phyloP scores from a whole-genome alignment of 306 rosid genomes.

The Canavalia ensiformis region DNA sequence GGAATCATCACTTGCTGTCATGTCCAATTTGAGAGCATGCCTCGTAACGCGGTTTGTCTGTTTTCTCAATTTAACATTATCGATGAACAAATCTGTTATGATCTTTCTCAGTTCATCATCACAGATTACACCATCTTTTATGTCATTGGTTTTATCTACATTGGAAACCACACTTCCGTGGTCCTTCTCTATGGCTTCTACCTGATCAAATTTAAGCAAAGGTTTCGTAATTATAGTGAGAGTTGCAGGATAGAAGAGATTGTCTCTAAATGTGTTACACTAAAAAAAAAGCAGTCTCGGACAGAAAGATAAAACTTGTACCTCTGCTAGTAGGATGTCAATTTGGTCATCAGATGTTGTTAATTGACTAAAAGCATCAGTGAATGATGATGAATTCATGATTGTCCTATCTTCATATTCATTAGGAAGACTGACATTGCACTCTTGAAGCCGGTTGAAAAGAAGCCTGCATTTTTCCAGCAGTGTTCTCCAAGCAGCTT shows the following conservation, averaged over 20 bases:
- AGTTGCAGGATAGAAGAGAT: constrained; percentile 19
- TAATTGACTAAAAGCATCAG: constrained; percentile 66
- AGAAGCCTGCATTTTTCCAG: constrained; percentile 72
- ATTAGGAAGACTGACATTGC: constrained; percentile 60
- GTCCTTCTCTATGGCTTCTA: constrained; percentile 63
- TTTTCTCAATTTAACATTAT: constrained; percentile 85
- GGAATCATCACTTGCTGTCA: constrained; percentile 56
- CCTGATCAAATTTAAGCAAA: constrained; percentile 63
- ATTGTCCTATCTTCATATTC: constrained; percentile 49
- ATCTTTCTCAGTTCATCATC: constrained; percentile 76
- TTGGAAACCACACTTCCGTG: constrained; percentile 49
- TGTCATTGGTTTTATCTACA: constrained; percentile 55
- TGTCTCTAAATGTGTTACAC: constrained; percentile 25
- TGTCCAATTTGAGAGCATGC: constrained; percentile 58
- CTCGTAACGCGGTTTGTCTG: constrained; percentile 68
- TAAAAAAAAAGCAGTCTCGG: constrained; percentile 15
- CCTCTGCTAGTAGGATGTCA: constrained; percentile 74
- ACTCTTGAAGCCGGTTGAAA: constrained; percentile 71
- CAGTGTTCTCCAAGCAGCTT: constrained; percentile 59
- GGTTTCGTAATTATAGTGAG: not conserved
- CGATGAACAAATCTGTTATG: constrained; percentile 69
- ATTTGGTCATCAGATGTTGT: constrained; percentile 72
- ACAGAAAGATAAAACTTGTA: constrained; percentile 48
- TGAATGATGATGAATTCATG: constrained; percentile 58
- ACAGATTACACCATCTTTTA: constrained; percentile 47